A percentile compares a stretch with the other conserved stretches of the same genome.
Evolutionary conservation across 2,329 filamentous ascomycete species (phyloP).

Genomic region (Alternaria tenuissima): DNA sequence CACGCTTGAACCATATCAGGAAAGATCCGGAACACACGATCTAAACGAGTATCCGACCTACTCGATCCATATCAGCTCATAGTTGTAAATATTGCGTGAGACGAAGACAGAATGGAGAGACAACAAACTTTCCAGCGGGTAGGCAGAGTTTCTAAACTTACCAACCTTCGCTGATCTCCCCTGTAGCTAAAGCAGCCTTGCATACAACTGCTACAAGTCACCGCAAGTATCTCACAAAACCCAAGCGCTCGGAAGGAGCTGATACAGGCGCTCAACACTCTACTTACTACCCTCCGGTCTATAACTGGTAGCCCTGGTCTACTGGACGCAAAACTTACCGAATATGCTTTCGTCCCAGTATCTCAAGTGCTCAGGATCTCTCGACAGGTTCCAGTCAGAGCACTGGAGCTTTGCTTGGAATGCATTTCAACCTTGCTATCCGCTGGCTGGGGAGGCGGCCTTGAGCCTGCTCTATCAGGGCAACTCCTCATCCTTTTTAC

Average conservation of each 20-base stretch:
- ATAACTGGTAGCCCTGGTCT: constrained; percentile 46
- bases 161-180: constrained; percentile 9
- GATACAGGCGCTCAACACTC: constrained; percentile 55
- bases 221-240: constrained; percentile 59
- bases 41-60: not conserved
- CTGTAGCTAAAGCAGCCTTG: constrained; percentile 65
- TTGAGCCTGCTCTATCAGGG: constrained; percentile 76
- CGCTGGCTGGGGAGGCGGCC: constrained; percentile 78
- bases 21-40: not conserved
- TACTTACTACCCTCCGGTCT: constrained; percentile 54
- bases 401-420: constrained; percentile 78
- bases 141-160: constrained; percentile 6
- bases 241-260: constrained; percentile 58
- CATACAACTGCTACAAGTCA: constrained; percentile 65
- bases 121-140: constrained; percentile 53
- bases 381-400: constrained; percentile 72
- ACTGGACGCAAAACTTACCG: constrained; percentile 83
- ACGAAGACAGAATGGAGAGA: constrained; percentile 42
- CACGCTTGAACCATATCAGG: not conserved
- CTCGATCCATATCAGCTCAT: not conserved
- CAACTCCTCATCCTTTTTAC: constrained; percentile 87
- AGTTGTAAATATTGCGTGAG: not conserved
- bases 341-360: constrained; percentile 94
- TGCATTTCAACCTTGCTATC: constrained; percentile 77
- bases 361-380: constrained; percentile 84